Base-by-base conservation (phyloP, 2,329 filamentous ascomycete species). In the Chaetomium globosum region DNA sequence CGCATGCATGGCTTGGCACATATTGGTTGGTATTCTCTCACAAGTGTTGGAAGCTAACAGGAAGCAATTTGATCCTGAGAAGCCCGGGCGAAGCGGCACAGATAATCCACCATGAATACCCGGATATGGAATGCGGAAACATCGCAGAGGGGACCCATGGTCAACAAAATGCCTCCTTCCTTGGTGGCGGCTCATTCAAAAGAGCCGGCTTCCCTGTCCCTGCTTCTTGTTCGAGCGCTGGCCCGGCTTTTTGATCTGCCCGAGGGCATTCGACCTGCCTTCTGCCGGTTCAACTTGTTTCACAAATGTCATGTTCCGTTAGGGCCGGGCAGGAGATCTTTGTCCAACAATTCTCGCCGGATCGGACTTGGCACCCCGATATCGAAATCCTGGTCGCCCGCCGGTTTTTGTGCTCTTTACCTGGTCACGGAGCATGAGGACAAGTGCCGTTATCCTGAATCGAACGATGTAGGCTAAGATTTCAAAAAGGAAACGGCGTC, bases 1-100 rank as follows among this genome's bases (percentile, higher is more conserved):
- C 54, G 16, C 52, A 28, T 30, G 60, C 52, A 28, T 30, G 60
- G 31, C 54, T 58, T 58, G 54, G 54, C 54, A 53, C 46, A 43
- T 51, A 13, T 56, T 26, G 43, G 43, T 16, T 31, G 39, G 28
- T 19, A 33, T 39, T 56, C 21, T 33, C 51, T 56, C 52, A 26
- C 52, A n/a, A 23, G 26, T 30, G 53, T 33, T 33, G 49, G 39
- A 46, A 13, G 39, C 59, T 16, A 23, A 26, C 36, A 28, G 49
- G 21, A 51, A 19, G n/a, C 59, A 31, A 28, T 33, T 33, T 19
- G 16, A 30, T n/a, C 10, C 21, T 36, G 51, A 31, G 49, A 52
- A 26, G 23, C 19, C 26, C 12, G 23, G 51, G 19, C 51, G 51
- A 53, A 6, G 31, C 51, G 51, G 51, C 56, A 49, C 30, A 36